phyloP scores from a whole-genome alignment of 805 yeast genomes.

The Kodamaea sagamina region DNA sequence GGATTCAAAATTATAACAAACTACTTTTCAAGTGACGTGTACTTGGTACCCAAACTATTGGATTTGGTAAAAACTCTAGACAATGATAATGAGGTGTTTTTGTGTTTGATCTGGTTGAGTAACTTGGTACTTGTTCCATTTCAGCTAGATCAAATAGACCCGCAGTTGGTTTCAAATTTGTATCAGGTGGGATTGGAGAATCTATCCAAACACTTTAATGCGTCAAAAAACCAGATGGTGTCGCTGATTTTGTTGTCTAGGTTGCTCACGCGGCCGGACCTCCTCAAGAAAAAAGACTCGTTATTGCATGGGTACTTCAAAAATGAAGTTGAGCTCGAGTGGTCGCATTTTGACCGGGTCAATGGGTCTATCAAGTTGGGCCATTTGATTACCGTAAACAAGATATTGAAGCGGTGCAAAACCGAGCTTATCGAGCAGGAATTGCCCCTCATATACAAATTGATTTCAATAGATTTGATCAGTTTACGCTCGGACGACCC shows the following conservation, averaged over 20 bases:
- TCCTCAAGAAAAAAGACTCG: slow-evolving; percentile 19
- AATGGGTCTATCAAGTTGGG: slow-evolving; percentile 31
- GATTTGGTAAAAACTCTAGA: slow-evolving; percentile 9
- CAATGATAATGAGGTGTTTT: slow-evolving; percentile 29
- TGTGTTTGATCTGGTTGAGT: slow-evolving; percentile 70
- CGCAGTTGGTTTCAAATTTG: slow-evolving; percentile 34
- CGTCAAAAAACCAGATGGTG: slow-evolving; percentile 61
- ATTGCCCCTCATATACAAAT: slow-evolving; percentile 16
- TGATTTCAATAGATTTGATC: slow-evolving; percentile 21
- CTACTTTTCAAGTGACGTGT: slow-evolving; percentile 61
- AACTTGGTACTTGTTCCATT: slow-evolving; percentile 77
- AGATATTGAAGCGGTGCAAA: slow-evolving; percentile 32
- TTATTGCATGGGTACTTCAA: slow-evolving; percentile 23
- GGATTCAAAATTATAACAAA: slow-evolving; percentile 62
- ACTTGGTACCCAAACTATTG: slow-evolving; percentile 38
- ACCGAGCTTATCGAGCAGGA: slow-evolving; percentile 13
- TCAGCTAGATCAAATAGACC: slow-evolving; percentile 44
- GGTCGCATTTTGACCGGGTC: slow-evolving; percentile 18
- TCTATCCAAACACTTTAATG: slow-evolving; percentile 33
- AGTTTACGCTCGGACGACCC: slow-evolving; percentile 16
- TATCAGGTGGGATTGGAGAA: slow-evolving; percentile 34
- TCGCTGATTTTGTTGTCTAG: slow-evolving; percentile 55
- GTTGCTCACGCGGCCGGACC: slow-evolving; percentile 53
- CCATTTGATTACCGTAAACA: slow-evolving; percentile 42
- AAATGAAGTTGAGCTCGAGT: slow-evolving; percentile 17